Conservation (phyloP, 2,329 filamentous ascomycete species). For the Gnomoniopsis smithogilvyi region DNA sequence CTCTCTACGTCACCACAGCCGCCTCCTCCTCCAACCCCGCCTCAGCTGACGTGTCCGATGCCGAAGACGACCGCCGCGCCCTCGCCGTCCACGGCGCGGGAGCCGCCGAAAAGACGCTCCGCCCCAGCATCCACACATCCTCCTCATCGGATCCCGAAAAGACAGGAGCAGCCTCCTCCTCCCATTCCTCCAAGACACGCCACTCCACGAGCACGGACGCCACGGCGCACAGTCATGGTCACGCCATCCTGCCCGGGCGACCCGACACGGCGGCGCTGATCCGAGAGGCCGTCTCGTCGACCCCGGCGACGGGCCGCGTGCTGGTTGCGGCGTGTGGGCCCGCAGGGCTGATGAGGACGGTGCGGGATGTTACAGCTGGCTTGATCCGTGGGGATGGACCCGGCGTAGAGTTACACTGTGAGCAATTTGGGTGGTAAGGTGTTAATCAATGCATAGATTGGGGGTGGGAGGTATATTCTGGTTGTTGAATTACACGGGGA, state of each 20-base stretch:
- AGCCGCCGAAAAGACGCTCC: not conserved
- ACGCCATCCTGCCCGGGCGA: conserved; percentile 34
- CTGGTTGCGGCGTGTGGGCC: conserved; percentile 49
- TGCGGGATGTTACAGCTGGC: conserved; percentile 41
- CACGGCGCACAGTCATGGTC: conserved; percentile 17
- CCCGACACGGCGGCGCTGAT: conserved; percentile 40
- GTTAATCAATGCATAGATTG: too few relatives aligned
- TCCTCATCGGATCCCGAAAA: conserved; percentile 8
- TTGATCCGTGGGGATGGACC: conserved; percentile 42
- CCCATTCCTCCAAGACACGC: not conserved
- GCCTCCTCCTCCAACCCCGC: conserved; percentile 9
- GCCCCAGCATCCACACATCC: not conserved
- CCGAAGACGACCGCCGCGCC: conserved; percentile 6
- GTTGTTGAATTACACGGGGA: not conserved
- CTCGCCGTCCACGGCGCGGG: conserved; percentile 22
- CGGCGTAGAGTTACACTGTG: conserved; percentile 48
- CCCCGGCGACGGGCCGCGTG: conserved; percentile 33
- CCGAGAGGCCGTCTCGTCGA: conserved; percentile 31
- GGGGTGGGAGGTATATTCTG: too few relatives aligned
- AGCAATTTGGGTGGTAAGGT: conserved; percentile 45
- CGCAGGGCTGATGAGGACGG: conserved; percentile 38
- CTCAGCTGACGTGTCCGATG: not conserved
- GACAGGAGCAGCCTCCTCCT: not conserved
- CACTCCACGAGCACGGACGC: not conserved
- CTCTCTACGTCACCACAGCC: conserved; percentile 35